Conservation (phyloP, 208 protist genomes). For the Balamuthia mandrillaris region DNA sequence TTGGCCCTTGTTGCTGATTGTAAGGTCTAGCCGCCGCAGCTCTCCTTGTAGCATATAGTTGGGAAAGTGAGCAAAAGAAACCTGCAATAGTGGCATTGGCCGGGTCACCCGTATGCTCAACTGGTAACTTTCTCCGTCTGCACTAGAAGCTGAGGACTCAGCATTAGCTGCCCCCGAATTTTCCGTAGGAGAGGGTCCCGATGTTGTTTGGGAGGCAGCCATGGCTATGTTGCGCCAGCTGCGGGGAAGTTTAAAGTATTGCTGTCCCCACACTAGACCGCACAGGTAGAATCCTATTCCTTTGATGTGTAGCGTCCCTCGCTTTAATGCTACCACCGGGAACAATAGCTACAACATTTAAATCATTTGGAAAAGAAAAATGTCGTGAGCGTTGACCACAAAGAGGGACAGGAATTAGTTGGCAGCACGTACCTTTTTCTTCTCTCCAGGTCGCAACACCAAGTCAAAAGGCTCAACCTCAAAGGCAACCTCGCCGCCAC, state of each 20-base stretch:
- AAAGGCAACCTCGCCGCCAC: background rate
- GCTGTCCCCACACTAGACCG: background rate
- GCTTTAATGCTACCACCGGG: background rate
- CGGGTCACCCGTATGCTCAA: no score
- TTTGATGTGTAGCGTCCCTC: background rate
- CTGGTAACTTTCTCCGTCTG: no score
- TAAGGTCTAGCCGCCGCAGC: background rate
- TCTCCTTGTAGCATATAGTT: slow-evolving; percentile 5
- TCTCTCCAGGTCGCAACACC: background rate
- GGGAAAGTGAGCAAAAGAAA: background rate
- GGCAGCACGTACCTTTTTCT: background rate
- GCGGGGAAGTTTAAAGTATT: background rate
- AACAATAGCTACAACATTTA: background rate
- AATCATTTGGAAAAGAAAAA: no score
- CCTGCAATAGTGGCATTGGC: no score
- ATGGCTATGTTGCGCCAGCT: no score
- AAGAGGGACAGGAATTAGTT: no score
- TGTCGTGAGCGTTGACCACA: no score
- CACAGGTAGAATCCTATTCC: slow-evolving; percentile 13
- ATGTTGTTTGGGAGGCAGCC: background rate
- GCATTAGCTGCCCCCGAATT: no score
- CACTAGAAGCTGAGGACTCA: no score
- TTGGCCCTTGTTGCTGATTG: background rate
- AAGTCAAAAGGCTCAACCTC: background rate
- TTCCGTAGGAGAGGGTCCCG: background rate